Percentiles rank a stretch among this genome's conserved stretches.
Evolutionary conservation across 768 basidiomycete species (phyloP).

Genomic region (Lactarius pseudohatsudake): DNA sequence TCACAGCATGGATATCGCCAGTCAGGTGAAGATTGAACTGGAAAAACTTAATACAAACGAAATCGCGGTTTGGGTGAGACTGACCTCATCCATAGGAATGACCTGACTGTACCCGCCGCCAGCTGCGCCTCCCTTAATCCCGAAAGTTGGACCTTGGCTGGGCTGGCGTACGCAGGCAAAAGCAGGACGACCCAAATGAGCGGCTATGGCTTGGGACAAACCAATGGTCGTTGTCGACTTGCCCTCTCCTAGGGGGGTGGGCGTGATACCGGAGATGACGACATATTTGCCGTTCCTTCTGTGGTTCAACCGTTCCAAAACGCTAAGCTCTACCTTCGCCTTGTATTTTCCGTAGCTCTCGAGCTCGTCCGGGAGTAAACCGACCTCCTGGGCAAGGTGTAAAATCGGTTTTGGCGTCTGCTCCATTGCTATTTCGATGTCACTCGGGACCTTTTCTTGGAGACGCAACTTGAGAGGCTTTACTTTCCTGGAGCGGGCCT

Average conservation of each 20-base stretch:
- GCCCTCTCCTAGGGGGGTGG: slow-evolving; percentile 95
- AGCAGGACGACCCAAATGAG: slow-evolving; percentile 86
- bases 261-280: slow-evolving; percentile 93
- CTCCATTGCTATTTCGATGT: slow-evolving; percentile 94
- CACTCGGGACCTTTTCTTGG: slow-evolving; percentile 86
- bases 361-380: slow-evolving; percentile 79
- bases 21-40: slow-evolving; percentile 96
- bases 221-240: slow-evolving; percentile 99
- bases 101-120: slow-evolving; percentile 98
- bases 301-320: slow-evolving; percentile 80
- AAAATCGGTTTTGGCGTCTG: slow-evolving; percentile 90
- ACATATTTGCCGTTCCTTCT: slow-evolving; percentile 95
- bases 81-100: slow-evolving; percentile 97
- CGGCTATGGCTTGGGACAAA: slow-evolving; percentile 93
- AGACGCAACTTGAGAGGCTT: slow-evolving; percentile 79
- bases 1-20: slow-evolving; percentile 97
- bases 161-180: slow-evolving; percentile 98
- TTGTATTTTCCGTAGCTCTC: slow-evolving; percentile 96
- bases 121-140: slow-evolving; percentile 98
- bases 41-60: slow-evolving; percentile 19
- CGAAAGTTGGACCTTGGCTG: slow-evolving; percentile 97
- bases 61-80: slow-evolving; percentile 9
- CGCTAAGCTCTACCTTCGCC: slow-evolving; percentile 91
- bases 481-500: slow-evolving; percentile 62
- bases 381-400: slow-evolving; percentile 85